Evolutionary conservation across 2,329 filamentous ascomycete species (phyloP).

Genomic region (Venturia asperata): DNA sequence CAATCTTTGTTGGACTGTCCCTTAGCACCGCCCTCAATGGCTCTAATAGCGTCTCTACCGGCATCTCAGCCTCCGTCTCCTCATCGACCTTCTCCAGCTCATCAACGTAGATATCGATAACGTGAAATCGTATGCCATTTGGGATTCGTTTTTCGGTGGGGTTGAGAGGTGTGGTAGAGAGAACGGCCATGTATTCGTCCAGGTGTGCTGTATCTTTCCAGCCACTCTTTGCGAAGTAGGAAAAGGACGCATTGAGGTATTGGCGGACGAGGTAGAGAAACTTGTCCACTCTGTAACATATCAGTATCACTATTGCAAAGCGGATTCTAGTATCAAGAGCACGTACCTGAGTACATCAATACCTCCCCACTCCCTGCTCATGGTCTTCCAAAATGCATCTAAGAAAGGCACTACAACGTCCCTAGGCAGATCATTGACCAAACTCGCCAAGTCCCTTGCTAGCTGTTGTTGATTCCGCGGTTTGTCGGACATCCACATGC

Average conservation of each 20-base stretch:
- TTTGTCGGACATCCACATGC: constrained; percentile 89
- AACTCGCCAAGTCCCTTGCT: constrained; percentile 65
- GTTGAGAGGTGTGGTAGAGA: constrained; percentile 42
- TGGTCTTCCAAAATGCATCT: constrained; percentile 46
- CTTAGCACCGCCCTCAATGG: constrained; percentile 51
- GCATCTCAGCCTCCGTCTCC: constrained; percentile 30
- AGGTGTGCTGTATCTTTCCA: constrained; percentile 35
- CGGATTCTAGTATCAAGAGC: constrained; percentile 43
- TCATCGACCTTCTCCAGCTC: constrained; percentile 68
- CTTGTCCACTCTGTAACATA: constrained; percentile 67
- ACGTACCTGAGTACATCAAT: constrained; percentile 42
- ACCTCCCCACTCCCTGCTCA: constrained; percentile 44
- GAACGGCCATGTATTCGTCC: constrained; percentile 40
- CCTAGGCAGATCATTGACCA: constrained; percentile 54
- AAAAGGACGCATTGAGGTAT: constrained; percentile 66
- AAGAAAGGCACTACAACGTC: constrained; percentile 38
- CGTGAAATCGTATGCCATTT: constrained; percentile 78
- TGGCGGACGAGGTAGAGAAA: constrained; percentile 78
- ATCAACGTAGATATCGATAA: constrained; percentile 86
- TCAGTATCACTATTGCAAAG: constrained; percentile 32
- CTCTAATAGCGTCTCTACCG: constrained; percentile 45
- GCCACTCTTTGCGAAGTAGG: constrained; percentile 36
- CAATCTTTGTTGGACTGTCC: constrained; percentile 59
- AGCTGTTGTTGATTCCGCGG: constrained; percentile 80
- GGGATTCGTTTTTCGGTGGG: constrained; percentile 54